Percentiles rank a stretch among this genome's conserved stretches.
phyloP scores from a whole-genome alignment of 2,329 filamentous ascomycete species.

The Aspergillus uvarum region DNA sequence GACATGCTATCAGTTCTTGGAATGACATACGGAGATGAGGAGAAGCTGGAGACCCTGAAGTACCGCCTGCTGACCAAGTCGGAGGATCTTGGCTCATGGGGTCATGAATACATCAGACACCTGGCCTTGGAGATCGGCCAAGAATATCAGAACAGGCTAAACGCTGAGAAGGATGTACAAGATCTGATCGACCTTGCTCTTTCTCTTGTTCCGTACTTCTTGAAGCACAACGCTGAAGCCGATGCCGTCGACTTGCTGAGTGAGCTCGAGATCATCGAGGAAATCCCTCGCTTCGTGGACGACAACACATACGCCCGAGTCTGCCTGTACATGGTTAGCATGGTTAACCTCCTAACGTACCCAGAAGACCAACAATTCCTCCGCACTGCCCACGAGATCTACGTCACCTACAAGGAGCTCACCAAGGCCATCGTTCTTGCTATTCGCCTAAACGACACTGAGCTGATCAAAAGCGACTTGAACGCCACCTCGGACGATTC shows the following conservation, averaged over 20 bases:
- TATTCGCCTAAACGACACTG: constrained; percentile 84
- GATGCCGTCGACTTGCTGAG: constrained; percentile 97
- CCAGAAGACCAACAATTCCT: constrained; percentile 97
- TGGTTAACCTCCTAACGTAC: constrained; percentile 96
- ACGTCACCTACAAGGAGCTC: constrained; percentile 87
- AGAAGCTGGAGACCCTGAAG: constrained; percentile 92
- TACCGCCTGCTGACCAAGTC: constrained; percentile 88
- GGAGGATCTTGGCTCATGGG: constrained; percentile 93
- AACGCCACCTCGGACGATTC: constrained; percentile 75
- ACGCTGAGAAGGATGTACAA: constrained; percentile 77
- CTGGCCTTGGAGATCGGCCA: constrained; percentile 93
- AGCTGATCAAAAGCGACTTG: constrained; percentile 80
- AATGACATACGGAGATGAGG: constrained; percentile 98
- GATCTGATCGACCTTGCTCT: constrained; percentile 84
- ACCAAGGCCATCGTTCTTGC: constrained; percentile 92
- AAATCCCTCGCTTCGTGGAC: constrained; percentile 85
- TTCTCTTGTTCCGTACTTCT: constrained; percentile 85
- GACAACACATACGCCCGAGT: constrained; percentile 91
- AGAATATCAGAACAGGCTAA: constrained; percentile 84
- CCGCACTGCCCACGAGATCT: constrained; percentile 87
- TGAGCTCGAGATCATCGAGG: constrained; percentile 94
- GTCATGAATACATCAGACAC: constrained; percentile 96
- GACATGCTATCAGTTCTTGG: constrained; percentile 96
- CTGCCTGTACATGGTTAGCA: constrained; percentile 97
- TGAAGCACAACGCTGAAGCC: constrained; percentile 96